Evolutionary conservation across 2,329 filamentous ascomycete species (phyloP).

Genomic region (Colletotrichum zoysiae): DNA sequence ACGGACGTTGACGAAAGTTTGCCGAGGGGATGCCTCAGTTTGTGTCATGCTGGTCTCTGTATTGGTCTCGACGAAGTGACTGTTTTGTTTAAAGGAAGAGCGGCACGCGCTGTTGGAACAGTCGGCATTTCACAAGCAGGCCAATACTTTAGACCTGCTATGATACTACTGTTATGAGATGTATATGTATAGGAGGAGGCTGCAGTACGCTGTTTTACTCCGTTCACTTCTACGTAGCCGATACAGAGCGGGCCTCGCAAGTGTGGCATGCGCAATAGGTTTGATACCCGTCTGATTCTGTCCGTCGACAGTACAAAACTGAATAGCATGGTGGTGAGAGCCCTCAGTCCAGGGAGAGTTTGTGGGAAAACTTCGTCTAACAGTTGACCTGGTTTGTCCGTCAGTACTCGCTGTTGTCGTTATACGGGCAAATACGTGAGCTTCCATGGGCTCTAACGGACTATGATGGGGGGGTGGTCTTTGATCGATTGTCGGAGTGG

Average conservation of each 20-base stretch:
- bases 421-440: too few species aligned
- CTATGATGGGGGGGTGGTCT: background rate
- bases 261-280: background rate
- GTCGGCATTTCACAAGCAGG: background rate
- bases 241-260: background rate
- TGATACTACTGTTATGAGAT: background rate
- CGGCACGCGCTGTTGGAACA: background rate
- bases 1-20: background rate
- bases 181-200: background rate
- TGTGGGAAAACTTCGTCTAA: background rate
- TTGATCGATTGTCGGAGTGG: background rate
- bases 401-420: background rate
- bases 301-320: background rate
- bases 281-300: too few species aligned
- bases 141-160: background rate
- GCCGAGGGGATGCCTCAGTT: background rate
- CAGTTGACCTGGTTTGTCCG: background rate
- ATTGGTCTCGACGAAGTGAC: background rate
- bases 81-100: background rate
- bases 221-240: background rate
- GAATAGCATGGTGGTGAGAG: background rate
- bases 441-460: background rate
- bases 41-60: background rate
- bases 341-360: background rate
- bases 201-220: background rate